Evolutionary conservation across 306 rosid species (phyloP).

Genomic region (Cicer arietinum): DNA sequence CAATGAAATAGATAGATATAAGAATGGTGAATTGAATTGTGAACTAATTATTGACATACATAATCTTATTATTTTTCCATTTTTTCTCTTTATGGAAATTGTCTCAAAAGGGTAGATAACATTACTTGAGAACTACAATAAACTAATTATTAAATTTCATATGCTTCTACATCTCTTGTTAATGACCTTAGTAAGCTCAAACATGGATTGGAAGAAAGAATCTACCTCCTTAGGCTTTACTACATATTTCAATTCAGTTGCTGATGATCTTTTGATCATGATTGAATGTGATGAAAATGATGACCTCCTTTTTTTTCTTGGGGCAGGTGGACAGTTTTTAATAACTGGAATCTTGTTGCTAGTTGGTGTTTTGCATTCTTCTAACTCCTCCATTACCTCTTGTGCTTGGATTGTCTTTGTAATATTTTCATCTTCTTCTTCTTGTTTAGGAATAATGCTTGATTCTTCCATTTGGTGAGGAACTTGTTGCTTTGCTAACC

Average conservation of each 20-base stretch:
- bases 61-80: neutral
- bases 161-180: slow-evolving; percentile 55
- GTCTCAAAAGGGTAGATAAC: slow-evolving; percentile 3
- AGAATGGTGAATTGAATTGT: slow-evolving; percentile 5
- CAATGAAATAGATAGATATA: neutral
- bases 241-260: slow-evolving; percentile 38
- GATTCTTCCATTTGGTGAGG: slow-evolving; percentile 18
- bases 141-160: slow-evolving; percentile 35
- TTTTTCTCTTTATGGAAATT: slow-evolving; percentile 1
- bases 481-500: slow-evolving; percentile 18
- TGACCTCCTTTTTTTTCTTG: slow-evolving; percentile 51
- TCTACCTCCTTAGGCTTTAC: slow-evolving; percentile 59
- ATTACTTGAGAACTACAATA: neutral
- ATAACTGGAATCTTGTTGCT: slow-evolving; percentile 47
- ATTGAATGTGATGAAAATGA: slow-evolving; percentile 1
- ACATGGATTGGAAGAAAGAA: slow-evolving; percentile 57
- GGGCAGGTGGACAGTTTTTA: slow-evolving; percentile 60
- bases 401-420: neutral
- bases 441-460: slow-evolving; percentile 2
- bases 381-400: slow-evolving; percentile 32
- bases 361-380: slow-evolving; percentile 63
- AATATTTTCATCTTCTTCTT: slow-evolving; percentile 1
- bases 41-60: slow-evolving; percentile 24
- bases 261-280: slow-evolving; percentile 50
- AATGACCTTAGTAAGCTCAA: slow-evolving; percentile 43